phyloP scores from a whole-genome alignment of 306 rosid genomes.

The Styphnolobium japonicum region DNA sequence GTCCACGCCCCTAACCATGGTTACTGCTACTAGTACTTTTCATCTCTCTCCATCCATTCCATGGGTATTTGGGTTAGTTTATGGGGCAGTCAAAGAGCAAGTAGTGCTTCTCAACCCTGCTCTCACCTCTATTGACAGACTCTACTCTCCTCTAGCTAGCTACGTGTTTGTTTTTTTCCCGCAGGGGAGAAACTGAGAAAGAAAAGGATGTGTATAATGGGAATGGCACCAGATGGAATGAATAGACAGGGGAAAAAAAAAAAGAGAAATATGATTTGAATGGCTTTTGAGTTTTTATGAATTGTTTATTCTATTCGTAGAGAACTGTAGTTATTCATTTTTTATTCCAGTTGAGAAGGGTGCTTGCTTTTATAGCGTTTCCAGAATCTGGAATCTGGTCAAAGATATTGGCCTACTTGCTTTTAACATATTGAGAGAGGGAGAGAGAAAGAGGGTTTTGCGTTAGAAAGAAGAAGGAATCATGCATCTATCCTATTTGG shows the following conservation, averaged over 20 bases:
- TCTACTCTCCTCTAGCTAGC: not conserved
- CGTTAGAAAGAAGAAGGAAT: not conserved
- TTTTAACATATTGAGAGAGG: not conserved
- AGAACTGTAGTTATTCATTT: conserved; percentile 1
- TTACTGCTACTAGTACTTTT: not conserved
- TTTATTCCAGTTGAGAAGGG: conserved; percentile 7
- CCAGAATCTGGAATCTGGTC: conserved; percentile 41
- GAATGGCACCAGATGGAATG: not conserved
- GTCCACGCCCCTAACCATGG: conserved; percentile 36
- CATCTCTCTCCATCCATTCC: not conserved
- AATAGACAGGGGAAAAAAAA: not conserved
- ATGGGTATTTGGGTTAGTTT: not conserved
- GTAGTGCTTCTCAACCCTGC: not conserved
- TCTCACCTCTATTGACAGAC: too few relatives aligned
- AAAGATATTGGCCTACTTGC: conserved; percentile 41
- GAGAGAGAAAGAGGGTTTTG: not conserved
- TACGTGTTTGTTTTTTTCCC: not conserved
- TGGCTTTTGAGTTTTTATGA: conserved; percentile 28
- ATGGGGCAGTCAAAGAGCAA: not conserved
- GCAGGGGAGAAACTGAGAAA: not conserved
- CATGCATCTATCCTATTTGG: not conserved
- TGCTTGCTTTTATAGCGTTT: conserved; percentile 33
- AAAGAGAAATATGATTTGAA: not conserved
- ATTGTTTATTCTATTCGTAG: conserved; percentile 3
- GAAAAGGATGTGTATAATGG: not conserved